These are phyloP conservation scores for Boletus rufocinnamomeus DNA, from an alignment of 768 basidiomycete genomes.

Conservation along the genomic window DNA sequence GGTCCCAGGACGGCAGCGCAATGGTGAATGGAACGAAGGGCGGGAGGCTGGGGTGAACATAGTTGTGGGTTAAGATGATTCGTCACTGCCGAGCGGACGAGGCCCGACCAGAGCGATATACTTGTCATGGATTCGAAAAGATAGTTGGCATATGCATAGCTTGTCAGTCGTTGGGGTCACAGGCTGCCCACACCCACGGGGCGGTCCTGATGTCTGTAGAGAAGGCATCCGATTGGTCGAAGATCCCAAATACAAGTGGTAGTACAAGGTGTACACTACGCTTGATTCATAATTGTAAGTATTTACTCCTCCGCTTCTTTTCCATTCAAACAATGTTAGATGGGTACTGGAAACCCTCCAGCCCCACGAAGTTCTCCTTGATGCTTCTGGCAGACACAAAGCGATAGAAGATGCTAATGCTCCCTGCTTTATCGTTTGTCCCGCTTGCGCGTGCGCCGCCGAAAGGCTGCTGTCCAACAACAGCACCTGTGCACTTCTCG, in stretches of 20 bases:
- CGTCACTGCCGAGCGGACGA: not conserved
- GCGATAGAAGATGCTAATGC: constrained; percentile 72
- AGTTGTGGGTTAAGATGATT: not conserved
- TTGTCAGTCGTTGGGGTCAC: not conserved
- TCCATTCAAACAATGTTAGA: constrained; percentile 69
- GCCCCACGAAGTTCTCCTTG: constrained; percentile 93
- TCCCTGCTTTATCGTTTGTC: constrained; percentile 98
- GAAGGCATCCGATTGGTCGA: not conserved
- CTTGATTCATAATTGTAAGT: not conserved
- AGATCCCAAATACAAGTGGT: not conserved
- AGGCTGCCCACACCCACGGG: not conserved
- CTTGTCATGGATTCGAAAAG: not conserved
- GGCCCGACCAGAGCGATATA: not conserved
- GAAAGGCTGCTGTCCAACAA: constrained; percentile 97
- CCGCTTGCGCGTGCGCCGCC: constrained; percentile 92
- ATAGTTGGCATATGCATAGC: not conserved
- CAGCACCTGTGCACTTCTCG: constrained; percentile 97
- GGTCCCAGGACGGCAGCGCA: constrained; percentile 7
- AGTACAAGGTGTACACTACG: not conserved
- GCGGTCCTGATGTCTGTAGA: not conserved
- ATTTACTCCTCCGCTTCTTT: not conserved
- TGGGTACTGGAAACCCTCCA: constrained; percentile 83
- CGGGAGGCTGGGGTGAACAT: not conserved
- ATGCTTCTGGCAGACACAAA: constrained; percentile 90
- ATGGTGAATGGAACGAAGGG: constrained; percentile 1